phyloP scores from a whole-genome alignment of 108 stramenopile species.

The Seminavis robusta region DNA sequence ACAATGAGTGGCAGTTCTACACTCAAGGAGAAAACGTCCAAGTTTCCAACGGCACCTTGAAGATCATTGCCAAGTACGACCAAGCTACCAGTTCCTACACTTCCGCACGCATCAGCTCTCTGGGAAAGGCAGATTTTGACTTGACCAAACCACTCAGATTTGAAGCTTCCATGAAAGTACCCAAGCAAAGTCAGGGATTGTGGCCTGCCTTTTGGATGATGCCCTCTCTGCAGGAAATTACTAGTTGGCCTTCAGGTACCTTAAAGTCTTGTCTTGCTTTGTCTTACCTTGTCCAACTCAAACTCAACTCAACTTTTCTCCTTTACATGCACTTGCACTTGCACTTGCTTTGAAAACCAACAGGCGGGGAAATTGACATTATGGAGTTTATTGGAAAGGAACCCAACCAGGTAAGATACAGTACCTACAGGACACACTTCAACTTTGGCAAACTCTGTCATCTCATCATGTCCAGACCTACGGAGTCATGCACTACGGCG shows the following conservation, averaged over 20 bases:
- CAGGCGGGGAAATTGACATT: slow-evolving; percentile 65
- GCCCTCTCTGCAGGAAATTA: slow-evolving; percentile 37
- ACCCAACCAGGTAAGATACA: slow-evolving; percentile 13
- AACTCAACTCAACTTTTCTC: too few relatives aligned
- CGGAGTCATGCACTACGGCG: slow-evolving; percentile 31
- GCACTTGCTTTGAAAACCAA: too few relatives aligned
- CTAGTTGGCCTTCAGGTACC: slow-evolving; percentile 37
- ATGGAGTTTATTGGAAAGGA: slow-evolving; percentile 52
- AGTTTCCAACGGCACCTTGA: slow-evolving; percentile 15
- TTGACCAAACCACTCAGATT: slow-evolving; percentile 6
- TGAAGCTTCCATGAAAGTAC: slow-evolving; percentile 35
- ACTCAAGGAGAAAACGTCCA: slow-evolving; percentile 12
- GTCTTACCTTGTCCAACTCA: too few relatives aligned
- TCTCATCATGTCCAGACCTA: too few relatives aligned
- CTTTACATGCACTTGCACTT: too few relatives aligned
- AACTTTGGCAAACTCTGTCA: too few relatives aligned
- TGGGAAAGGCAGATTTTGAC: slow-evolving; percentile 12
- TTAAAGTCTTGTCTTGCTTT: too few relatives aligned
- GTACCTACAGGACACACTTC: too few relatives aligned
- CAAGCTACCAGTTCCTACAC: slow-evolving; percentile 13
- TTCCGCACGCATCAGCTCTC: slow-evolving; percentile 28
- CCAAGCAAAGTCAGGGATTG: slow-evolving; percentile 23
- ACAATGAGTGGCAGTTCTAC: slow-evolving; percentile 33
- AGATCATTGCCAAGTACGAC: slow-evolving; percentile 14
- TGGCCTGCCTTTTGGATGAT: slow-evolving; percentile 64